phyloP scores from a whole-genome alignment of 345 rosid genomes.

The Linum lewisii region DNA sequence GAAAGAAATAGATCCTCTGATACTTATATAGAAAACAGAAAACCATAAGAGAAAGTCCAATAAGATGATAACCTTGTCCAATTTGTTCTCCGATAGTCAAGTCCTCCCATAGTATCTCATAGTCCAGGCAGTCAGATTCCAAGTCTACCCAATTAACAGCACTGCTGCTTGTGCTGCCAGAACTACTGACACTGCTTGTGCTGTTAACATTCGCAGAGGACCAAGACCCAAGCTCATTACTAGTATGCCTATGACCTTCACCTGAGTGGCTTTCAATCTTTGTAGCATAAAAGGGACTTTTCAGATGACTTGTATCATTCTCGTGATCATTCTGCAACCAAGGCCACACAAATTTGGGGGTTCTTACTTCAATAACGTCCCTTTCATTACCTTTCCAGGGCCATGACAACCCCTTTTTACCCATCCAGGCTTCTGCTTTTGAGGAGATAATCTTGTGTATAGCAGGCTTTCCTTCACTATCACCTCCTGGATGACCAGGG shows the following conservation, averaged over 20 bases:
- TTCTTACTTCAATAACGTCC: slow-evolving; percentile 50
- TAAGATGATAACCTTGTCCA: slow-evolving; percentile 68
- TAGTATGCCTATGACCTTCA: slow-evolving; percentile 41
- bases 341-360: slow-evolving; percentile 42
- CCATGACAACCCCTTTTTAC: slow-evolving; percentile 78
- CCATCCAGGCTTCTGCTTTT: slow-evolving; percentile 85
- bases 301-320: slow-evolving; percentile 30
- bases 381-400: slow-evolving; percentile 90
- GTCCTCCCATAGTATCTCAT: slow-evolving; percentile 92
- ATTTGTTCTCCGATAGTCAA: slow-evolving; percentile 74
- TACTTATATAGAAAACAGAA: neutral
- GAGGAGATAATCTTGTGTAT: slow-evolving; percentile 61
- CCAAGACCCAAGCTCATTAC: slow-evolving; percentile 72
- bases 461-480: slow-evolving; percentile 59
- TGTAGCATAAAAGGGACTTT: slow-evolving; percentile 28
- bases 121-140: slow-evolving; percentile 72
- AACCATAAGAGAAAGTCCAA: neutral
- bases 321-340: slow-evolving; percentile 56
- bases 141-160: slow-evolving; percentile 50
- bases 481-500: slow-evolving; percentile 58
- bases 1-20: neutral
- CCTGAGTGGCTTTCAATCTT: slow-evolving; percentile 37
- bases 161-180: neutral
- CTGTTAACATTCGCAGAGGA: slow-evolving; percentile 23
- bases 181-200: neutral